Base-by-base conservation (phyloP, 192 early-diverging fungal genomes). In the Mortierella claussenii region DNA sequence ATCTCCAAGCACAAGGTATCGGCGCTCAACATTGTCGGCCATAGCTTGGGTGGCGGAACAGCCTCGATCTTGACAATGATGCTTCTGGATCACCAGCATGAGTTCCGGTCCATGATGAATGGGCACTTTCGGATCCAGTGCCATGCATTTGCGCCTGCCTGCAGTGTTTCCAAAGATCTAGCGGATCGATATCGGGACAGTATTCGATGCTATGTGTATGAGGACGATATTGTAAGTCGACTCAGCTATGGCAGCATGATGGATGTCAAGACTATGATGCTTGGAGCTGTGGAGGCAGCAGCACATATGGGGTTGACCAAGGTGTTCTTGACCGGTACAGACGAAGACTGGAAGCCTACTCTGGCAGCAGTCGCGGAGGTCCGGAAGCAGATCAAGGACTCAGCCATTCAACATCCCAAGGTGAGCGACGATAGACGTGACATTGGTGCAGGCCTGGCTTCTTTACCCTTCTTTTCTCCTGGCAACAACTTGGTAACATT, bases 31-130 rank as follows among this genome's bases (percentile, higher is more conserved):
- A 89, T 93, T 71, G 90, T 92, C 26, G 92, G 92, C 0, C 92
- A 93, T 56, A 90, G 88, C 60, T 79, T 94, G 8, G 92, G 92
- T 17, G 90, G 78, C 9, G 89, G 88, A 4, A 89, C 89, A 0
- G 91, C 92, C 0, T 86, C 90, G 1, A 81, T 92, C 12, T 58
- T 94, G 53, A 89, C 89, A 10, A 94, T 92, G 44, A 89, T 92
- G 87, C 32, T 94, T 13, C 69, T 81, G 26, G 87, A 90, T 56
- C 83, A 85, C 51, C 75, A 85, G 4, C 70, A 81, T 32, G 84
- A 85, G 55, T 85, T 85, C 40, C 65, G 65, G 34, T 63, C 71
- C 2, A 28, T 85, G 10, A 76, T 82, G 45, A 71, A 80, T 24
- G 65, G 69, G 18, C 36, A 79, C n/a, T 82, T 86, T 49, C 48